Evolutionary conservation across 495 filamentous ascomycete genomes (phyloP), one percentile per base, ranked within the genome.

Genomic region (Amphirosellinia nigrospora): DNA sequence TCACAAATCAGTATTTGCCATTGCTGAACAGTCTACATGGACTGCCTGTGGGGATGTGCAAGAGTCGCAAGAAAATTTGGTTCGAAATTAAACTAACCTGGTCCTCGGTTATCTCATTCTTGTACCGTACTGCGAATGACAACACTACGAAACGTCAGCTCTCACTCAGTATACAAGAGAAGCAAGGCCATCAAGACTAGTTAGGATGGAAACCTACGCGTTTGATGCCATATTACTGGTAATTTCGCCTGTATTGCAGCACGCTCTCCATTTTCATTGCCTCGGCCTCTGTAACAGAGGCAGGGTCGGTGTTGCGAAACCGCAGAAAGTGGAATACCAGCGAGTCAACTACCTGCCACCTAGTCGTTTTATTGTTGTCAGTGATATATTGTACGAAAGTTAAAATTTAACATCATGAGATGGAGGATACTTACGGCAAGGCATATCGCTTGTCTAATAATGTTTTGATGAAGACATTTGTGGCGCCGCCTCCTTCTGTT

Each of bases 371-470:
- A 66, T 73, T 38, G 34, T 43, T 19, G 21, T n/a, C 28, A 64
- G 45, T 39, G 10, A 48, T 21, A 36, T 0, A 34, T 38, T 23
- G 52, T 62, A 68, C 53, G 23, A 56, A 52, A n/a, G 5, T 0
- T 11, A 5, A 26, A 48, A 30, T n/a, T 2, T 3, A 26, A 26
- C 21, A 26, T 41, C 7, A 28, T 73, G 73, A 19, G 38, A 15
- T n/a, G 62, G 61, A 2, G 26, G 9, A 23, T 19, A 64, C 68
- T 55, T 71, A 80, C 38, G 96, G 96, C 26, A 99, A 85, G 1
- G 96, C 96, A 73, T 99, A 98, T 74, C 94, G 93, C 86, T 99
- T 99, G 82, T 98, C 94, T 13, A 99, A 82, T 63, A 99, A 88
- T 21, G 91, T 88, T 69, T 92, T 91, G 78, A 99, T 96, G 82